phyloP scores from a whole-genome alignment of 73 alveolate genomes.

The Breviolum minutum region DNA sequence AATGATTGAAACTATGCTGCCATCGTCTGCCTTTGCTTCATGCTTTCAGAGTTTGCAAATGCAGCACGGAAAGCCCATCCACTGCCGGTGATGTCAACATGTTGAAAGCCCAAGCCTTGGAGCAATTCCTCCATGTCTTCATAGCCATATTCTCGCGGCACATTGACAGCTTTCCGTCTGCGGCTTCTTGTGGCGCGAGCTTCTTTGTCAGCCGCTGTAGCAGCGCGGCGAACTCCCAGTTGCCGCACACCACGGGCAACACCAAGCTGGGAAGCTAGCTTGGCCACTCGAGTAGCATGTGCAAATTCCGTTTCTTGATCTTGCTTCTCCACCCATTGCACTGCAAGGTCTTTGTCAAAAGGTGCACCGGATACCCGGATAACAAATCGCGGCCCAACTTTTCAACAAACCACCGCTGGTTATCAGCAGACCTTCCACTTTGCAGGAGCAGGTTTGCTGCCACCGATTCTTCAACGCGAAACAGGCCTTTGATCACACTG shows the following conservation, averaged over 20 bases:
- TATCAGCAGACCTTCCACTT: neutral
- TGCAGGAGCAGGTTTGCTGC: slow-evolving; percentile 5
- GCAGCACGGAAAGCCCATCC: neutral
- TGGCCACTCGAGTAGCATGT: slow-evolving; percentile 52
- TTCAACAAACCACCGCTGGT: slow-evolving; percentile 16
- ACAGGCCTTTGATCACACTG: slow-evolving; percentile 31
- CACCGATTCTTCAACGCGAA: slow-evolving; percentile 18
- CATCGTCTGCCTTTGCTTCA: no score
- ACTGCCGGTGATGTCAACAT: neutral
- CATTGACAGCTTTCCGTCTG: neutral
- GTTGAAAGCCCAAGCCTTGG: neutral
- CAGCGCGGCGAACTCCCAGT: slow-evolving; percentile 30
- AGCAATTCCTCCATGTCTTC: neutral
- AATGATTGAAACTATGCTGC: no score
- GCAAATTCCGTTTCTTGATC: neutral
- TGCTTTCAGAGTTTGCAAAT: no score
- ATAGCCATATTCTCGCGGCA: neutral
- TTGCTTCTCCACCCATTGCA: neutral
- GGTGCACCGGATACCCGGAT: neutral
- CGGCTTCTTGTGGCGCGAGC: neutral
- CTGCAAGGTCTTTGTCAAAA: slow-evolving; percentile 24
- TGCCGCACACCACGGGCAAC: slow-evolving; percentile 43
- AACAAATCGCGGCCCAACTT: neutral
- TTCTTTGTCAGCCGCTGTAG: neutral
- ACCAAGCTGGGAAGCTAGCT: slow-evolving; percentile 23